Evolutionary conservation across 306 rosid genomes (phyloP).

Genomic region (Abrus pulchellus): DNA sequence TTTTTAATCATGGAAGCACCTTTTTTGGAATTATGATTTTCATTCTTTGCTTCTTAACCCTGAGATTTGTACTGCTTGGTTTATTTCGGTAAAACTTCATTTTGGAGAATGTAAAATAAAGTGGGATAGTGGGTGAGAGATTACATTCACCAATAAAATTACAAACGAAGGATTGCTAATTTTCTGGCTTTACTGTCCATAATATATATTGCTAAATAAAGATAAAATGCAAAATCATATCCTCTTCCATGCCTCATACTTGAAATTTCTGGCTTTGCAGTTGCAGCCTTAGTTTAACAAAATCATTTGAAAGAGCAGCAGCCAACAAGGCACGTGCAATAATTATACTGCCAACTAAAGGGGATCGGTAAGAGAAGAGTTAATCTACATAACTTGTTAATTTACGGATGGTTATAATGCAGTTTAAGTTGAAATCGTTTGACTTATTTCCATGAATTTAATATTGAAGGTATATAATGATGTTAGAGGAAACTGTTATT

Average conservation of each 20-base stretch:
- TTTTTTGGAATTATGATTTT: conserved; percentile 24
- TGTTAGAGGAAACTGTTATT: conserved; percentile 15
- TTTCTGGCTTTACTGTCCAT: conserved; percentile 7
- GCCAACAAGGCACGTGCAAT: conserved; percentile 92
- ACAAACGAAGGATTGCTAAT: conserved; percentile 8
- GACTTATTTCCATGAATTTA: conserved; percentile 33
- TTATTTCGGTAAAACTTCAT: conserved; percentile 23
- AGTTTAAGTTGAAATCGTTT: conserved; percentile 34
- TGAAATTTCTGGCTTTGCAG: conserved; percentile 66
- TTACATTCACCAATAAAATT: neutral
- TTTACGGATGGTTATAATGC: conserved; percentile 11
- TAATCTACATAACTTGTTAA: conserved; percentile 40
- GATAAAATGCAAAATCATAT: conserved; percentile 9
- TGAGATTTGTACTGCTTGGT: conserved; percentile 26
- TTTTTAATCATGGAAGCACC: conserved; percentile 27
- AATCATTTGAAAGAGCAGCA: conserved; percentile 95
- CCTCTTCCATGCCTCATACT: conserved; percentile 38
- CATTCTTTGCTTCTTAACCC: conserved; percentile 16
- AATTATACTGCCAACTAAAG: conserved; percentile 90
- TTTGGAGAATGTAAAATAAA: conserved; percentile 1
- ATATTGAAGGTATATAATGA: conserved; percentile 6
- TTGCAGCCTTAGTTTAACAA: conserved; percentile 87
- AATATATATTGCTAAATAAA: neutral
- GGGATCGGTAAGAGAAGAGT: conserved; percentile 82
- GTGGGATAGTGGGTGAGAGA: neutral